Percentiles rank a stretch among this genome's conserved stretches.
Evolutionary conservation across 169 alveolate genomes (phyloP).

Genomic region (Babesia sp.): DNA sequence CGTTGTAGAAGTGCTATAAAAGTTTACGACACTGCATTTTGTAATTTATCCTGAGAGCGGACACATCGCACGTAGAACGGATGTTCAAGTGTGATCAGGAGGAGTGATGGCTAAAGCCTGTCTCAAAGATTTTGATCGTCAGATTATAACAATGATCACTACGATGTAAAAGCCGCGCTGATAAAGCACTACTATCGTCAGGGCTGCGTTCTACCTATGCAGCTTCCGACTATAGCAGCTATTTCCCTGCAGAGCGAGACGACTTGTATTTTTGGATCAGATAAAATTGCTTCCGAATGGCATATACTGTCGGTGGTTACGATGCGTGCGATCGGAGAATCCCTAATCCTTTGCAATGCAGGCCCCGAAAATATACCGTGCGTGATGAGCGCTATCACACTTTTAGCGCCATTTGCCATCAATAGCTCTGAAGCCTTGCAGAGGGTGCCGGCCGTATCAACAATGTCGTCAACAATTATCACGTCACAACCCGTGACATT

Average conservation of each 20-base stretch:
- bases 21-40: too few species aligned
- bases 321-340: slow-evolving; percentile 85
- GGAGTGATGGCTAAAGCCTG: too few species aligned
- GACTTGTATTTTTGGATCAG: slow-evolving; percentile 32
- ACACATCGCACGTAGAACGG: too few species aligned
- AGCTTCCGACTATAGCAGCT: slow-evolving; percentile 17
- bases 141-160: too few species aligned
- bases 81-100: too few species aligned
- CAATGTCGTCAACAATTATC: slow-evolving; percentile 95
- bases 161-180: too few species aligned
- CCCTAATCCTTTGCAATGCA: slow-evolving; percentile 85
- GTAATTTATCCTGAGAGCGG: too few species aligned
- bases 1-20: too few species aligned
- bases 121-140: too few species aligned
- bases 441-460: slow-evolving; percentile 97
- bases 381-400: slow-evolving; percentile 94
- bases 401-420: slow-evolving; percentile 89
- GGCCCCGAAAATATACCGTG: slow-evolving; percentile 92
- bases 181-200: too few species aligned
- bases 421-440: slow-evolving; percentile 92
- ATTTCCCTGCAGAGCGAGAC: slow-evolving; percentile 25
- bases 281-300: slow-evolving; percentile 29
- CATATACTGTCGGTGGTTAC: slow-evolving; percentile 90
- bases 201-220: too few species aligned
- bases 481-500: slow-evolving; percentile 90